Evolutionary conservation across 176 grass and related monocot species (phyloP).

Genomic region (Pontederia paniculata): DNA sequence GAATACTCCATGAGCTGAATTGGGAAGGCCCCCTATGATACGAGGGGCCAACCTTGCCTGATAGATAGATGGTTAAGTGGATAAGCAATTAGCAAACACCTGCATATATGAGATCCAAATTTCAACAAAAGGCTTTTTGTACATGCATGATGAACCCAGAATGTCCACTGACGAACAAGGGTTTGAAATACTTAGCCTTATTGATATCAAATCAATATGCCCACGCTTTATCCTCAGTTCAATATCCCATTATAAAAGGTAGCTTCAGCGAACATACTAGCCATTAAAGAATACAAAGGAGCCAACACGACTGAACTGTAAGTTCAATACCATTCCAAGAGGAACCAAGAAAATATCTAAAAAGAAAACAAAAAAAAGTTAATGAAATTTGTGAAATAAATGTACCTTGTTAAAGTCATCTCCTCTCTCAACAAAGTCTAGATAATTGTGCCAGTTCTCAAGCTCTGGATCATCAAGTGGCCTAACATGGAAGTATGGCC

Average conservation of each 20-base stretch:
- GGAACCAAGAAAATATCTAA: conserved; percentile 40
- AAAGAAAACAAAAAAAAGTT: conserved; percentile 13
- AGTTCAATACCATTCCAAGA: conserved; percentile 56
- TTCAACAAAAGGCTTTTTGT: conserved; percentile 68
- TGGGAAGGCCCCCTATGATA: conserved; percentile 85
- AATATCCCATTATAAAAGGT: conserved; percentile 87
- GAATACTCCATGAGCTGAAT: conserved; percentile 96
- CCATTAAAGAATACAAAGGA: conserved; percentile 70
- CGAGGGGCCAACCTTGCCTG: conserved; percentile 87
- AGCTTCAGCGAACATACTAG: conserved; percentile 93
- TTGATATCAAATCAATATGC: conserved; percentile 85
- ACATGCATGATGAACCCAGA: conserved; percentile 87
- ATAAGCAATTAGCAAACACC: conserved; percentile 99
- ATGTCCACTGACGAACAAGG: conserved; percentile 95
- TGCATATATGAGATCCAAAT: conserved; percentile 99
- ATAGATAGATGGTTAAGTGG: conserved; percentile 99
- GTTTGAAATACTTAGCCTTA: conserved; percentile 99
- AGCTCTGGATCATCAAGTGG: conserved; percentile 94
- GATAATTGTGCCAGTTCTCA: conserved; percentile 99
- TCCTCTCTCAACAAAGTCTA: conserved; percentile 89
- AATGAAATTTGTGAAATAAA: conserved; percentile 19
- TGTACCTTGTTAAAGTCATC: conserved; percentile 95
- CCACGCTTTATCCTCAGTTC: conserved; percentile 94
- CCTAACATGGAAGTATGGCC: conserved; percentile 98
- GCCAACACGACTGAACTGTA: conserved; percentile 94